Base-by-base conservation (phyloP, 352 stramenopile genomes). In the Globisporangium abappressorium region DNA sequence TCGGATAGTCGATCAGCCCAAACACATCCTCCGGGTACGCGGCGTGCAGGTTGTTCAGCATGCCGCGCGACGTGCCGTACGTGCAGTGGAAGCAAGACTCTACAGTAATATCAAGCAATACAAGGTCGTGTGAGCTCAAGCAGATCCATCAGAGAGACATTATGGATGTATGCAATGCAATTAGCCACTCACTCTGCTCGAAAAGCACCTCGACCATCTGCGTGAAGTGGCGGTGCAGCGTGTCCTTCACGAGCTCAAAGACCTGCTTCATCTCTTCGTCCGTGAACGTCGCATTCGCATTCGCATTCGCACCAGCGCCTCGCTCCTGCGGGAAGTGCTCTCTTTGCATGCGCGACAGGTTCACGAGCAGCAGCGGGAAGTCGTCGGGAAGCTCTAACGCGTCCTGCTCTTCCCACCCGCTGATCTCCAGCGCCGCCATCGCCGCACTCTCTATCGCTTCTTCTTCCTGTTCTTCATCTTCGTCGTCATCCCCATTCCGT, bases 1-100 rank as follows among this genome's bases (percentile, higher is more conserved):
- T 73, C 8, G 88, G 88, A 67, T 95, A 95, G 65, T 95, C 86
- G 47, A 95, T 67, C 55, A 92, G 67, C 33, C 81, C 81, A 59
- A 90, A 90, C 24, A 84, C 71, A 34, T 91, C 82, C 1, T 82
- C 66, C 0, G 82, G 82, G 43, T 85, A 89, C 47, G 78, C 76
- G 1, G 26, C 61, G 65, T 89, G 76, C 15, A 92, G 68, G 28
- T 80, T 79, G 38, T 75, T 69, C 61, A 90, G 72, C 71, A 87
- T 77, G 1, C 66, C 61, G 20, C 81, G 74, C 18, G 73, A 86
- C 30, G 73, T 76, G 0, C 84, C 84, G 70, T 92, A 91, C 46
- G 83, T 87, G 62, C 78, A 87, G 55, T 92, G 84, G 64, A 90
- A 90, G 49, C 77, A 86, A n/a, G 71, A 76, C 30, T 87, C 80